Conservation (phyloP, 805 yeast species). For the Yamadazyma paraphyllophila region DNA sequence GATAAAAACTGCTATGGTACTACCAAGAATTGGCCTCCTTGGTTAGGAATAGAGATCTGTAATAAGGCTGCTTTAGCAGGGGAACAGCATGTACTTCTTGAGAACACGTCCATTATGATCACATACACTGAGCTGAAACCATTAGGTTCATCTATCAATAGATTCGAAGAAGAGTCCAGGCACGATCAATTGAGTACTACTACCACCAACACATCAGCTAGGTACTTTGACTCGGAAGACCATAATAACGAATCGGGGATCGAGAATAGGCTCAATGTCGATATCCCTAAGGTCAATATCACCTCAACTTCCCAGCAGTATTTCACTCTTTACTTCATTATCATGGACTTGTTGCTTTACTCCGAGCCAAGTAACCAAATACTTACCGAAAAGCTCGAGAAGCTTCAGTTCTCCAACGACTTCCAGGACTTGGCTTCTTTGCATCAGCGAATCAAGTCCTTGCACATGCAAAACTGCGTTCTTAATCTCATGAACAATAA, state of each 20-base stretch:
- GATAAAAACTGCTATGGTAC: conserved; percentile 60
- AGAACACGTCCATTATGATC: conserved; percentile 60
- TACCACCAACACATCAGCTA: neutral
- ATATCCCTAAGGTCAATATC: conserved; percentile 66
- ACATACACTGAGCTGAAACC: conserved; percentile 49
- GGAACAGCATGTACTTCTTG: conserved; percentile 52
- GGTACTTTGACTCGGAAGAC: conserved; percentile 3
- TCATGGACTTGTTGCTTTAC: conserved; percentile 64
- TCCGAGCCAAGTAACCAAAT: conserved; percentile 66
- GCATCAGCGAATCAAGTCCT: conserved; percentile 41
- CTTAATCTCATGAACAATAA: conserved; percentile 44
- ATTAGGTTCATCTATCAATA: conserved; percentile 18
- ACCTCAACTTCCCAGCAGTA: conserved; percentile 75
- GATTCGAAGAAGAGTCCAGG: neutral
- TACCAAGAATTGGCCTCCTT: conserved; percentile 76
- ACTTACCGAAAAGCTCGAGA: conserved; percentile 58
- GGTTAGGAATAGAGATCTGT: conserved; percentile 74
- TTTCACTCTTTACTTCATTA: conserved; percentile 59
- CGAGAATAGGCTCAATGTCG: conserved; percentile 50
- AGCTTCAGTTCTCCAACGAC: conserved; percentile 67
- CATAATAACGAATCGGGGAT: neutral
- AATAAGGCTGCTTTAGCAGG: conserved; percentile 40
- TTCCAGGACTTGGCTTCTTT: conserved; percentile 57
- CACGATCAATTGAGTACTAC: neutral
- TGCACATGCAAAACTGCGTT: conserved; percentile 49